Evolutionary conservation across 1,284 basidiomycete genomes (phyloP).

Genomic region (Ceratobasidium sp.): DNA sequence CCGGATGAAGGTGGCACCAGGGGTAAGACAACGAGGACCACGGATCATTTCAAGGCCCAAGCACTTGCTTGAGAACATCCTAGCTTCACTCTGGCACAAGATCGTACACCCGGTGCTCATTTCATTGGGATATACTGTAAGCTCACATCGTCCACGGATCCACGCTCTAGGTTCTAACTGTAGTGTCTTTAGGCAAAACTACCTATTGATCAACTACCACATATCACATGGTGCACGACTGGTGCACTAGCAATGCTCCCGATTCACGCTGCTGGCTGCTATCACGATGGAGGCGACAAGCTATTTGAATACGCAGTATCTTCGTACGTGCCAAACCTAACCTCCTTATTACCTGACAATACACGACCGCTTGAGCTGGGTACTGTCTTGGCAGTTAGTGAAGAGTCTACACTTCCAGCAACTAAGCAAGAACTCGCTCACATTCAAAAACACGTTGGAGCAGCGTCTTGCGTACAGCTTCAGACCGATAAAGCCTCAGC

Average conservation of each 20-base stretch:
- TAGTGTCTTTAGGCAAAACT: background rate
- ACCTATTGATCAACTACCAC: no score
- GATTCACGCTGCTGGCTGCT: no score
- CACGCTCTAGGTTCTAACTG: background rate
- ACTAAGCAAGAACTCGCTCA: constrained; percentile 5
- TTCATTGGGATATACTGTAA: background rate
- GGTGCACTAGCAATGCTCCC: no score
- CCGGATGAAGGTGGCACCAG: background rate
- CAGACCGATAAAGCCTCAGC: background rate
- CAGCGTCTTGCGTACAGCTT: background rate
- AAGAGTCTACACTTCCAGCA: background rate
- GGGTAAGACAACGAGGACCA: background rate
- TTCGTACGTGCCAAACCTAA: no score
- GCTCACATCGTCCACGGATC: no score
- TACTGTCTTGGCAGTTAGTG: background rate
- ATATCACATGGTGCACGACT: no score
- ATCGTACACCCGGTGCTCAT: constrained; percentile 28
- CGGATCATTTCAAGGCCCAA: no score
- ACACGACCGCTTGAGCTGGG: background rate
- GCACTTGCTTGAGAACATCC: constrained; percentile 7
- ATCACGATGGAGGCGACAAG: no score
- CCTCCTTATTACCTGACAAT: background rate
- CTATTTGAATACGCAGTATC: background rate
- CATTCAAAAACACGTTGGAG: background rate
- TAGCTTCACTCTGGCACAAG: constrained; percentile 3